Evolutionary conservation across 441 rosid genomes (phyloP).

Genomic region (Pelargonium cotyledonis): DNA sequence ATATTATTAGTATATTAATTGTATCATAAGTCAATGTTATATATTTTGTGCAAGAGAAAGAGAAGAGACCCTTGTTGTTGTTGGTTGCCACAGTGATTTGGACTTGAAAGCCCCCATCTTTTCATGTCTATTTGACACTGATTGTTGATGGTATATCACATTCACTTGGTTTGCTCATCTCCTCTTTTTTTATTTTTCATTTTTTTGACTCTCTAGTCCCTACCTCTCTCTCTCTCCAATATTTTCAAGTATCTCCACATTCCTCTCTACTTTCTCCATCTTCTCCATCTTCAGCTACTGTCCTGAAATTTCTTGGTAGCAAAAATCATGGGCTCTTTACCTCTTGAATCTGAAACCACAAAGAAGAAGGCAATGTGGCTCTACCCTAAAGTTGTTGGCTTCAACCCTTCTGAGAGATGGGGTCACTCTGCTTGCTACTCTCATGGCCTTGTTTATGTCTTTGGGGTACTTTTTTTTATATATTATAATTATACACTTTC

Average conservation of each 20-base stretch:
- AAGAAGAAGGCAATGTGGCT: conserved; percentile 64
- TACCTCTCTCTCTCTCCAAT: conserved; percentile 8
- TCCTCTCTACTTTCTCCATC: neutral
- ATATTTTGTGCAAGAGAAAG: neutral
- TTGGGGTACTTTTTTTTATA: conserved; percentile 41
- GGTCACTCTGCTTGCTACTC: conserved; percentile 71
- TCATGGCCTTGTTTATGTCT: conserved; percentile 49
- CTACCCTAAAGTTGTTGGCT: conserved; percentile 49
- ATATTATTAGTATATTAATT: neutral
- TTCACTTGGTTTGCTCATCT: conserved; percentile 41
- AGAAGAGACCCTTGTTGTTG: conserved; percentile 28
- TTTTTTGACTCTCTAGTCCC: conserved; percentile 26
- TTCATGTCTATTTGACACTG: conserved; percentile 69
- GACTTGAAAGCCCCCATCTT: conserved; percentile 84
- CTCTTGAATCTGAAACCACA: conserved; percentile 29
- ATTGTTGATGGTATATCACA: conserved; percentile 38
- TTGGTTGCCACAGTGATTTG: conserved; percentile 60
- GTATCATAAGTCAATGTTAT: neutral
- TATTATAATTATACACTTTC: neutral
- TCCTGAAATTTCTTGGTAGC: conserved; percentile 10
- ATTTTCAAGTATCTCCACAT: neutral
- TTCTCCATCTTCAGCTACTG: conserved; percentile 12
- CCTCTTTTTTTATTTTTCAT: conserved; percentile 8
- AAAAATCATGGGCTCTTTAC: conserved; percentile 36
- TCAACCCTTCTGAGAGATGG: conserved; percentile 71